Evolutionary conservation across 78 protist genomes (phyloP), one percentile per base, ranked within the genome.

Genomic region (Diacronema lutheri): DNA sequence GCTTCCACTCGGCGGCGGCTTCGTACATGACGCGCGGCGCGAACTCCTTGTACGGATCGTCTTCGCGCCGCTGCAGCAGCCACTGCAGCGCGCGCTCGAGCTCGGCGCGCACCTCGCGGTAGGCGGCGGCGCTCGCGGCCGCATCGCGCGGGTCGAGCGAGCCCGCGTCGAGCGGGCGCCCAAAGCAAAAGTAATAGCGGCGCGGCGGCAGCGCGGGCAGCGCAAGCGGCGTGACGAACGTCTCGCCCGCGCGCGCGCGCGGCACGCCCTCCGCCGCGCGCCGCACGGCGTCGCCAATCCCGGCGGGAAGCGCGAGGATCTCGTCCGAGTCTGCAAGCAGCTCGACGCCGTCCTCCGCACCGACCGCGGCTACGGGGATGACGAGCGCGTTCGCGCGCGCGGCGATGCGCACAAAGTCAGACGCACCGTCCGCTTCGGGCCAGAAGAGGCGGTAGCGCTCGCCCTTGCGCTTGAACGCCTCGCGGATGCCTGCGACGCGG

Each of bases 401-500:
- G 5, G 79, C 79, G 58, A 41, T 33, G 23, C 38, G 79, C 26
- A 29, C 58, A 12, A 71, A 71, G 57, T 71, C 79, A 23, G 79
- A 1, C 31, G 79, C 40, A 3, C 29, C 35, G 38, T 19, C 79
- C 4, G 71, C 40, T 38, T 19, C 20, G 35, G 57, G 50, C 79
- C 79, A 71, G 57, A 71, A 71, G 26, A 71, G 79, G 55, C 41
- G 4, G 79, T 71, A 71, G 35, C 12, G 3, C 57, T 71, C 79
- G 26, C 79, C 79, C 55, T 31, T 7, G 23, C n/a, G 25, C 79
- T 71, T 71, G 79, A 71, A 71, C 37, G 79, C 79, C 79, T 71
- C 79, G 29, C 79, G 79, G 37, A 71, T 58, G 79, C 79, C 50
- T 44, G 50, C 16, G 16, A 44, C 16, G 16, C 16, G 16, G 50